phyloP scores from a whole-genome alignment of 345 rosid species.

The Aurinia saxatilis region DNA sequence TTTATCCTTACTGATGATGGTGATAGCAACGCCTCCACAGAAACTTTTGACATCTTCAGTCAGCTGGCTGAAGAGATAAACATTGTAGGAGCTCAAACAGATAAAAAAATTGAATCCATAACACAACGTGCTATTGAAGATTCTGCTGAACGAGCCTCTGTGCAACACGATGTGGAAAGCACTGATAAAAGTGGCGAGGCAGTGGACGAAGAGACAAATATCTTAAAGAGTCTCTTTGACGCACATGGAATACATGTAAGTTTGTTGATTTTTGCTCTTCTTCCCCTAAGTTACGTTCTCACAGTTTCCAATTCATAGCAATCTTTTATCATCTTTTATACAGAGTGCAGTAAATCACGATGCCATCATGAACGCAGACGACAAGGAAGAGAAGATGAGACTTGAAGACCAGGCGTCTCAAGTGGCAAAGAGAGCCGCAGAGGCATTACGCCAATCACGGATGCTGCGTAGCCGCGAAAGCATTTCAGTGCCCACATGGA shows the following conservation, averaged over 20 bases:
- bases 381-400: conserved; percentile 70
- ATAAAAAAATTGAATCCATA: conserved; percentile 18
- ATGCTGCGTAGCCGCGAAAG: conserved; percentile 78
- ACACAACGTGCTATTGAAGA: conserved; percentile 23
- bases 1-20: conserved; percentile 68
- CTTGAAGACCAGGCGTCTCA: conserved; percentile 88
- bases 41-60: conserved; percentile 80
- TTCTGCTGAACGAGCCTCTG: conserved; percentile 32
- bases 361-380: conserved; percentile 60
- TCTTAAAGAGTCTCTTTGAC: conserved; percentile 73
- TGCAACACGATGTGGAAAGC: conserved; percentile 43
- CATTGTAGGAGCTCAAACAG: conserved; percentile 49
- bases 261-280: neutral
- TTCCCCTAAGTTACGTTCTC: neutral
- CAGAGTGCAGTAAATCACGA: conserved; percentile 97
- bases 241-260: conserved; percentile 91
- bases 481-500: conserved; percentile 88
- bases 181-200: conserved; percentile 36
- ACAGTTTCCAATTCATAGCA: neutral
- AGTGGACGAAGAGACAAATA: conserved; percentile 64
- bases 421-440: conserved; percentile 93
- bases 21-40: conserved; percentile 53
- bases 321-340: neutral
- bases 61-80: conserved; percentile 71
- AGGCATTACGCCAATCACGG: conserved; percentile 81